A percentile compares a stretch with the other conserved stretches of the same genome.
These are phyloP conservation scores for Coemansia sp. DNA, from an alignment of 192 early-diverging fungal genomes.

Conservation along the genomic window DNA sequence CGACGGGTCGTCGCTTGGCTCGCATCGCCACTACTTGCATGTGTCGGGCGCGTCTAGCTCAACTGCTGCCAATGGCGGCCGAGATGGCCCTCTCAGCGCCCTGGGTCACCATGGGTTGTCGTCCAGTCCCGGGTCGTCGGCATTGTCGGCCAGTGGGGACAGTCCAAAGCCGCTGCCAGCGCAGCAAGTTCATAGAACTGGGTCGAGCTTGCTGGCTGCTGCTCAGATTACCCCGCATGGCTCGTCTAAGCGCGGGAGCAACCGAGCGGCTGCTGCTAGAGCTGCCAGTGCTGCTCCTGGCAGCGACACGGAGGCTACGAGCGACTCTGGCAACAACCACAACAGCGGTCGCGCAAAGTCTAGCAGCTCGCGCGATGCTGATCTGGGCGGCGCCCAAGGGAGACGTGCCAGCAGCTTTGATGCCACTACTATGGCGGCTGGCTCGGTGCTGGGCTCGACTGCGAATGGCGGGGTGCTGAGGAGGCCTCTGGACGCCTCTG, in stretches of 20 bases:
- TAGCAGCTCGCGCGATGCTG: neutral
- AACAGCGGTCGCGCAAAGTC: neutral
- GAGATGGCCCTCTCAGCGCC: slow-evolving; percentile 23
- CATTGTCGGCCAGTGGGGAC: neutral
- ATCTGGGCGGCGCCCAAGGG: neutral
- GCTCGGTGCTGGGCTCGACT: slow-evolving; percentile 7
- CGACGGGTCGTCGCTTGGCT: slow-evolving; percentile 29
- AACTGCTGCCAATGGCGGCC: slow-evolving; percentile 1
- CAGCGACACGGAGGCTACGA: slow-evolving; percentile 33
- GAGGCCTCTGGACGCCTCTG: neutral
- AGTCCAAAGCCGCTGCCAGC: slow-evolving; percentile 16
- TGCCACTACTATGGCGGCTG: slow-evolving; percentile 12
- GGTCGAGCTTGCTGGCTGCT: slow-evolving; percentile 17
- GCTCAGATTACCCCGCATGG: slow-evolving; percentile 27
- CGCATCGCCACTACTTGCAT: slow-evolving; percentile 53
- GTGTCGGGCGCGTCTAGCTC: slow-evolving; percentile 22
- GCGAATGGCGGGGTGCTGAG: neutral
- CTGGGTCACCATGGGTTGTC: slow-evolving; percentile 25
- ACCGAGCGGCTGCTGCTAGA: slow-evolving; percentile 14
- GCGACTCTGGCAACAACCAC: slow-evolving; percentile 27
- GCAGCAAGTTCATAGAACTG: slow-evolving; percentile 18
- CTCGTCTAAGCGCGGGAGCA: slow-evolving; percentile 24
- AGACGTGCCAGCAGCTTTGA: slow-evolving; percentile 54
- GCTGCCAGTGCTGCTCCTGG: slow-evolving; percentile 13
- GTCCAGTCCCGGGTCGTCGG: slow-evolving; percentile 20